These are phyloP conservation scores for Ajuga chamaepitys DNA, from an alignment of 257 asterid species.

Conservation along the genomic window DNA sequence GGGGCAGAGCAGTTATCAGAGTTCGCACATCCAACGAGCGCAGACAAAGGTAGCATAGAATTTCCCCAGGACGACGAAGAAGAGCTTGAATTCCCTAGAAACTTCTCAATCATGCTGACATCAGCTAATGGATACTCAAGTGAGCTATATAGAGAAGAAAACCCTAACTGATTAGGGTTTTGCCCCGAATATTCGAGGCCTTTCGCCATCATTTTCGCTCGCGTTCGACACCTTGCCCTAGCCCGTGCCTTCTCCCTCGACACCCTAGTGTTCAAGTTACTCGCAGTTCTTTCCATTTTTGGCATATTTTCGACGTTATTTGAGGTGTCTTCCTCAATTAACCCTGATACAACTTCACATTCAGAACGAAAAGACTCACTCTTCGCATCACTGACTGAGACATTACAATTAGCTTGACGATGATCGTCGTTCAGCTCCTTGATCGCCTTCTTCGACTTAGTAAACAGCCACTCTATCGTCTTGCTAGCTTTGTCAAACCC, in stretches of 20 bases:
- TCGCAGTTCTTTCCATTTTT: neutral
- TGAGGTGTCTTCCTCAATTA: slow-evolving; percentile 18
- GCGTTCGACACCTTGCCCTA: slow-evolving; percentile 44
- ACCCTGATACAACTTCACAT: slow-evolving; percentile 30
- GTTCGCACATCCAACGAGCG: neutral
- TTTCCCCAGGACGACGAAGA: slow-evolving; percentile 5
- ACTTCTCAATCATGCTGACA: slow-evolving; percentile 37
- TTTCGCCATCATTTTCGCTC: slow-evolving; percentile 42
- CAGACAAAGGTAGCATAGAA: too few species aligned
- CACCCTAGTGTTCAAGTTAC: slow-evolving; percentile 18
- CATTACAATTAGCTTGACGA: slow-evolving; percentile 4
- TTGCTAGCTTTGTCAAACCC: slow-evolving; percentile 74
- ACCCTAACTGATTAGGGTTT: slow-evolving; percentile 19
- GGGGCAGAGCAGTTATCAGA: slow-evolving; percentile 14
- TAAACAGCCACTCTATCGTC: slow-evolving; percentile 68
- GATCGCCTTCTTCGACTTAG: slow-evolving; percentile 53
- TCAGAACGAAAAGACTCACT: slow-evolving; percentile 39
- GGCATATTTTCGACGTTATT: slow-evolving; percentile 5
- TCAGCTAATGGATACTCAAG: slow-evolving; percentile 28
- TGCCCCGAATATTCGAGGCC: neutral
- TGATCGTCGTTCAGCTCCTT: slow-evolving; percentile 33
- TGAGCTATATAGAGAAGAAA: slow-evolving; percentile 14
- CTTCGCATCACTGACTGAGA: slow-evolving; percentile 16
- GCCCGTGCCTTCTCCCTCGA: slow-evolving; percentile 55
- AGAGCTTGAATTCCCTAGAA: slow-evolving; percentile 25